phyloP scores from a whole-genome alignment of 139 green algal genomes.

The Haematococcus sp. region DNA sequence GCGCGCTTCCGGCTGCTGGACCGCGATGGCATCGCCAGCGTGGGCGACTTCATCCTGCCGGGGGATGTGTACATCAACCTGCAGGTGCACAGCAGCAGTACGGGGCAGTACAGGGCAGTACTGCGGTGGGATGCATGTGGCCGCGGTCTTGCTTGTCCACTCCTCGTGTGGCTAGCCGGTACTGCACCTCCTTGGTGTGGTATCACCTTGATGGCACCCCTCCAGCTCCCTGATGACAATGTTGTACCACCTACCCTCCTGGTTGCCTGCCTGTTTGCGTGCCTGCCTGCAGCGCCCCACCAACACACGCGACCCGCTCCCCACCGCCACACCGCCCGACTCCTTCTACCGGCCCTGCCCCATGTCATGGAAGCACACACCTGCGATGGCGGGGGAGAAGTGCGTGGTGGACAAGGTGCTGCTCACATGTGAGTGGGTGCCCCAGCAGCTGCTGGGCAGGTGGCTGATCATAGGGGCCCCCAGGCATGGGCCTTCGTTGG shows the following conservation, averaged over 20 bases:
- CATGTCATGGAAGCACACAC: constrained; percentile 65
- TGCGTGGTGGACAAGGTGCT: constrained; percentile 93
- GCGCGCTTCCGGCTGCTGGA: constrained; percentile 72
- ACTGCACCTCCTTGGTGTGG: no score
- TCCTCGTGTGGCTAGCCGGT: no score
- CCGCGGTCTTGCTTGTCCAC: no score
- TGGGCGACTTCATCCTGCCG: constrained; percentile 79
- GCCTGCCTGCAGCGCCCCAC: neutral
- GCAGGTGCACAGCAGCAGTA: no score
- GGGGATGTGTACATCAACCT: constrained; percentile 95
- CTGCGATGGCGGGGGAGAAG: constrained; percentile 60
- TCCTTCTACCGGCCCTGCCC: constrained; percentile 28
- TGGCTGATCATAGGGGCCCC: neutral
- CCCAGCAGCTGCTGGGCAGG: neutral
- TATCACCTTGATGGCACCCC: neutral
- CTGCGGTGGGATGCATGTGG: constrained; percentile 13
- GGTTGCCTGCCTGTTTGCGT: neutral
- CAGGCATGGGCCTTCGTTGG: no score
- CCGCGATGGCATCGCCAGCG: constrained; percentile 80
- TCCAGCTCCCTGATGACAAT: neutral
- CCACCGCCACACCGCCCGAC: constrained; percentile 61
- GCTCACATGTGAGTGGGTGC: constrained; percentile 68
- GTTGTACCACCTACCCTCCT: neutral
- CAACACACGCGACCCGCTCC: constrained; percentile 53
- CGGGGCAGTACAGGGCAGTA: no score